Evolutionary conservation across 2,329 filamentous ascomycete species (phyloP), one percentile per base, ranked within the genome.

Genomic region (Alternaria panax): DNA sequence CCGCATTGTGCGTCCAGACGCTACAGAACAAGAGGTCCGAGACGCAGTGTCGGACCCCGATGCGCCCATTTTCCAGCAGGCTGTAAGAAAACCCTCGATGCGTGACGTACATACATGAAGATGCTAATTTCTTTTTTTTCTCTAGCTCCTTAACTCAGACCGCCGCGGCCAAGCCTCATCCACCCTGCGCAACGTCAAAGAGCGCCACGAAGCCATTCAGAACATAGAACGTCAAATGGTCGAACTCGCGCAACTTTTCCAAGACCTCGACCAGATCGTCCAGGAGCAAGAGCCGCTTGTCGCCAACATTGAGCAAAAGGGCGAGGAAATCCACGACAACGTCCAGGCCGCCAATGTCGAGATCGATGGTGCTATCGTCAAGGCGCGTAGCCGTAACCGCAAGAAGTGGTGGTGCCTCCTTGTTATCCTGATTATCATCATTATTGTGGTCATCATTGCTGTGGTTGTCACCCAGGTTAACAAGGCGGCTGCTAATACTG

Each of bases 391-490:
- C 63, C 71, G 75, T 54, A 76, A 87, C 88, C 69, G 92, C 90
- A 96, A 96, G 92, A 97, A 97, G 90, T 97, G 93, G 93, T 93
- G 91, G 77, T 97, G 93, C 84, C 81, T 97, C 68, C 88, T 90
- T 72, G 92, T 97, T 73, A 81, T 84, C 69, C 65, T 79, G 47
- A 63, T 78, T 64, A 71, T 76, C 62, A 67, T 76, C 57, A 73
- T 76, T 45, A 65, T 76, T 55, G 68, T 82, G 62, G 75, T 79
- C 54, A 62, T 82, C 46, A 74, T 82, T 52, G 75, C 72, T 28
- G 78, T 77, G 27, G 71, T 77, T 4, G 74, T 78, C 43, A 72
- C 74, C 45, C 65, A 64, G 52, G 58, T 69, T 64, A 71, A 69
- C 60, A 68, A 71, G 47, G 59, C 63, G 27, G 48, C 69, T 30